These are phyloP conservation scores for Trematosphaeria pertusa DNA, from an alignment of 2,329 filamentous ascomycete genomes.

Conservation along the genomic window DNA sequence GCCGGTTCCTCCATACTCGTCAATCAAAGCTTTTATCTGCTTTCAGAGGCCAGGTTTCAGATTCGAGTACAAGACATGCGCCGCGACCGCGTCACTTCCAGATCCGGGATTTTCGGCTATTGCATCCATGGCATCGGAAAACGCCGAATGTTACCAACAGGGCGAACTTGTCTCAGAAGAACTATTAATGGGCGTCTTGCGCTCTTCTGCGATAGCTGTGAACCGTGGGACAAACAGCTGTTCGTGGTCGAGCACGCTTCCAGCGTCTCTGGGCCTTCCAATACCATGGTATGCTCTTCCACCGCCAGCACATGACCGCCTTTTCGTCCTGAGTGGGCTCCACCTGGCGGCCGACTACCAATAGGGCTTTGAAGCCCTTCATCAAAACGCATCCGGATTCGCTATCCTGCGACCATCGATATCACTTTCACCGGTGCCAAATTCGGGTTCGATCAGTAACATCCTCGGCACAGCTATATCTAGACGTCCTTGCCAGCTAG, in stretches of 20 bases:
- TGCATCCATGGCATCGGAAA: conserved; percentile 20
- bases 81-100: conserved; percentile 17
- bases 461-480: too few species aligned
- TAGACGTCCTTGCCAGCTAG: too few species aligned
- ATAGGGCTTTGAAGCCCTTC: too few species aligned
- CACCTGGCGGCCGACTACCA: too few species aligned
- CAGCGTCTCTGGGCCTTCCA: conserved; percentile 9
- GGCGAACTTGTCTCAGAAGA: conserved; percentile 14
- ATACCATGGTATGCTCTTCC: conserved; percentile 9
- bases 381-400: too few species aligned
- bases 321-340: too few species aligned
- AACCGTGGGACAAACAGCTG: conserved; percentile 24
- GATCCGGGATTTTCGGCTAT: conserved; percentile 19
- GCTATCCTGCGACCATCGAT: too few species aligned
- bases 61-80: conserved; percentile 15
- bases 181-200: conserved; percentile 20
- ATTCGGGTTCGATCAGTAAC: too few species aligned
- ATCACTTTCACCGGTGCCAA: too few species aligned
- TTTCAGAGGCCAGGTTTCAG: conserved; percentile 16
- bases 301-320: background rate
- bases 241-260: conserved; percentile 17
- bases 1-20: background rate
- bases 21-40: background rate
- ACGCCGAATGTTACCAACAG: conserved; percentile 14
- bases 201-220: conserved; percentile 12